Evolutionary conservation across 2,329 filamentous ascomycete genomes (phyloP).

Genomic region (Xylaria sp.): DNA sequence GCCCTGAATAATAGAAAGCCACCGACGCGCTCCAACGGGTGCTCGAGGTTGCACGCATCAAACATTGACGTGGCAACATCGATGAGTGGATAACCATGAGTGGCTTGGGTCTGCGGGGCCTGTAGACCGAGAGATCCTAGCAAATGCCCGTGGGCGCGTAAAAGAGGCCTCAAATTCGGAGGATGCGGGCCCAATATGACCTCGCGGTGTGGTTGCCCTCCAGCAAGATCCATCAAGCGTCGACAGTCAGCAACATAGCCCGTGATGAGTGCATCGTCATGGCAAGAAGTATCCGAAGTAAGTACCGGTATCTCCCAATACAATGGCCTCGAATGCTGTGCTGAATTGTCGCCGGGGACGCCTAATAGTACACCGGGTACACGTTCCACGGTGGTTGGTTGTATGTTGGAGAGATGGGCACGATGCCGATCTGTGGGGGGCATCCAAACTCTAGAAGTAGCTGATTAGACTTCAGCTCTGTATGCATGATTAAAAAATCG

Average conservation of each 20-base stretch:
- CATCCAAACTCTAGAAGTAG: constrained; percentile 48
- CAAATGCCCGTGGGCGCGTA: constrained; percentile 34
- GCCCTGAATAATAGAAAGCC: constrained; percentile 48
- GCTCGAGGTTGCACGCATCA: constrained; percentile 44
- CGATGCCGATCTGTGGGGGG: constrained; percentile 46
- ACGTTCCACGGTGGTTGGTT: constrained; percentile 50
- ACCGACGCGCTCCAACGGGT: constrained; percentile 49
- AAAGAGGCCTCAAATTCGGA: constrained; percentile 50
- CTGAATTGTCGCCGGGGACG: constrained; percentile 43
- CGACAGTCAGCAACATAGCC: constrained; percentile 52
- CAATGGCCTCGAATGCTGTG: constrained; percentile 22
- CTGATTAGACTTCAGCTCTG: constrained; percentile 44
- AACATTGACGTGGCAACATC: constrained; percentile 48
- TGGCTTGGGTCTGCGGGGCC: constrained; percentile 35
- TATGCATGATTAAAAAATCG: constrained; percentile 27
- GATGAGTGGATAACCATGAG: constrained; percentile 44
- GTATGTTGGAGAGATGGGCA: constrained; percentile 49
- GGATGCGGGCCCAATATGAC: constrained; percentile 49
- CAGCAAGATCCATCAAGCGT: constrained; percentile 45
- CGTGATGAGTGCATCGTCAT: constrained; percentile 50
- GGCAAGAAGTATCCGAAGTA: constrained; percentile 46
- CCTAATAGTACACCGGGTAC: constrained; percentile 51
- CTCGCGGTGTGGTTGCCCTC: constrained; percentile 38
- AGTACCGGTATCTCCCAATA: constrained; percentile 51
- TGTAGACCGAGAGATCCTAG: constrained; percentile 37